phyloP scores from a whole-genome alignment of 2,329 filamentous ascomycete species.

The Xylaria sp. region DNA sequence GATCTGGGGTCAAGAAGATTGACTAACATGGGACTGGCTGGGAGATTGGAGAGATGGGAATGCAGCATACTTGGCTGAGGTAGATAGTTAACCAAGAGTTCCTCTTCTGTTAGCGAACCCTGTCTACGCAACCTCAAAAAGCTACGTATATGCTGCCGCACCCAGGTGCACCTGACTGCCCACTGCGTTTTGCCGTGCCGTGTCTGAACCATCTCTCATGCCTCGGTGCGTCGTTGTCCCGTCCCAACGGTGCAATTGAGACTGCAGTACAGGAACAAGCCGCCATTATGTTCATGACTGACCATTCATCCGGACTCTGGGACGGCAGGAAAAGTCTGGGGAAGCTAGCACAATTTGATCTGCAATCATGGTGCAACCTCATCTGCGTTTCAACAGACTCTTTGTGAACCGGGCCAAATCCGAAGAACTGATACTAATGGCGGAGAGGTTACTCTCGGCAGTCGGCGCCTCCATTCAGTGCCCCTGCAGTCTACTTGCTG shows the following conservation, averaged over 20 bases:
- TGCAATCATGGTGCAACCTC: slow-evolving; percentile 30
- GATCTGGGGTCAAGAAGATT: slow-evolving; percentile 28
- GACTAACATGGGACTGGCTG: slow-evolving; percentile 3
- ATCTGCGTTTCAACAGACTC: slow-evolving; percentile 25
- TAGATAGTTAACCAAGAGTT: background rate
- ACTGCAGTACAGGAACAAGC: slow-evolving; percentile 24
- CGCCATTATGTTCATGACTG: slow-evolving; percentile 16
- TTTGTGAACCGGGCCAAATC: slow-evolving; percentile 30
- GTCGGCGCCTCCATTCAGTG: slow-evolving; percentile 18
- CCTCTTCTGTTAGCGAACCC: slow-evolving; percentile 4
- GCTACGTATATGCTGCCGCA: background rate
- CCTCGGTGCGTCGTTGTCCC: slow-evolving; percentile 24
- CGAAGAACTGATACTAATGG: slow-evolving; percentile 22
- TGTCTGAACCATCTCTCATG: slow-evolving; percentile 19
- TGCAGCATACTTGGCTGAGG: background rate
- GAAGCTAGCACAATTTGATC: slow-evolving; percentile 33
- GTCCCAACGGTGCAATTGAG: slow-evolving; percentile 24
- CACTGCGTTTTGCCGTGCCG: slow-evolving; percentile 27
- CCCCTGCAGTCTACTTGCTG: slow-evolving; percentile 19
- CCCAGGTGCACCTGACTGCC: slow-evolving; percentile 20
- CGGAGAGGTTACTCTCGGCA: slow-evolving; percentile 31
- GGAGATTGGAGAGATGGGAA: slow-evolving; percentile 2
- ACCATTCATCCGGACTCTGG: slow-evolving; percentile 27
- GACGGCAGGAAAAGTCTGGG: slow-evolving; percentile 35
- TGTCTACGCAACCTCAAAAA: slow-evolving; percentile 6